Evolutionary conservation across 345 rosid genomes (phyloP).

Genomic region (Crucihimalaya himalaica): DNA sequence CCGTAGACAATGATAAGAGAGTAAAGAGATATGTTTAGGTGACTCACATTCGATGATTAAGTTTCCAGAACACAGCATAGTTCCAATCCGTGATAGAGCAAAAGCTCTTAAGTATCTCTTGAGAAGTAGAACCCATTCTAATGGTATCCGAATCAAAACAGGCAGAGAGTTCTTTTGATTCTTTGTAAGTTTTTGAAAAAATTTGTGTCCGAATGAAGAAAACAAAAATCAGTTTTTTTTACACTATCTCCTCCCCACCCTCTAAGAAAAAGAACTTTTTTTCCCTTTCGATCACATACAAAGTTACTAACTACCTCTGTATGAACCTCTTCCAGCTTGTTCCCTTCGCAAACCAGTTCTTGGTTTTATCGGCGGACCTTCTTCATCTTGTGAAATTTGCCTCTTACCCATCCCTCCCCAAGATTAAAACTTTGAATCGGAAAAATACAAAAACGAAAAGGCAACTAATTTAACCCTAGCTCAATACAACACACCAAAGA

Average conservation of each 20-base stretch:
- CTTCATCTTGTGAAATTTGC: slow-evolving; percentile 71
- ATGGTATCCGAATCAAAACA: slow-evolving; percentile 12
- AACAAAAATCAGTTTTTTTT: not conserved
- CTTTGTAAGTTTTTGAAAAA: slow-evolving; percentile 25
- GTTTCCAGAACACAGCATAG: slow-evolving; percentile 91
- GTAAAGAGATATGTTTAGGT: not conserved
- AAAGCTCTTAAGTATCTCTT: slow-evolving; percentile 62
- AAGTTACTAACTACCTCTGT: slow-evolving; percentile 81
- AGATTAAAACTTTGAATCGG: not conserved
- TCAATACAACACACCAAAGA: slow-evolving; percentile 22
- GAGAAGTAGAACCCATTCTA: slow-evolving; percentile 61
- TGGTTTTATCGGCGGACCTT: slow-evolving; percentile 84
- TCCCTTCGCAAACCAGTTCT: slow-evolving; percentile 85
- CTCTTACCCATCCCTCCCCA: slow-evolving; percentile 76
- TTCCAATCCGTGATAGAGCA: slow-evolving; percentile 80
- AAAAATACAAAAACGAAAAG: not conserved
- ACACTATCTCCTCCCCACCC: slow-evolving; percentile 26
- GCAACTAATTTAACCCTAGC: slow-evolving; percentile 26
- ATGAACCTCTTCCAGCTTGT: slow-evolving; percentile 97
- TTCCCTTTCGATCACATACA: slow-evolving; percentile 3
- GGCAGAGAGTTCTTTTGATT: slow-evolving; percentile 25
- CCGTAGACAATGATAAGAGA: not conserved
- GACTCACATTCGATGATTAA: slow-evolving; percentile 73
- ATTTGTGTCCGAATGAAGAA: not conserved
- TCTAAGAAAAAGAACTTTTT: not conserved